These are phyloP conservation scores for Rhizophagus sp. DNA, from an alignment of 192 early-diverging fungal genomes.

Conservation along the genomic window DNA sequence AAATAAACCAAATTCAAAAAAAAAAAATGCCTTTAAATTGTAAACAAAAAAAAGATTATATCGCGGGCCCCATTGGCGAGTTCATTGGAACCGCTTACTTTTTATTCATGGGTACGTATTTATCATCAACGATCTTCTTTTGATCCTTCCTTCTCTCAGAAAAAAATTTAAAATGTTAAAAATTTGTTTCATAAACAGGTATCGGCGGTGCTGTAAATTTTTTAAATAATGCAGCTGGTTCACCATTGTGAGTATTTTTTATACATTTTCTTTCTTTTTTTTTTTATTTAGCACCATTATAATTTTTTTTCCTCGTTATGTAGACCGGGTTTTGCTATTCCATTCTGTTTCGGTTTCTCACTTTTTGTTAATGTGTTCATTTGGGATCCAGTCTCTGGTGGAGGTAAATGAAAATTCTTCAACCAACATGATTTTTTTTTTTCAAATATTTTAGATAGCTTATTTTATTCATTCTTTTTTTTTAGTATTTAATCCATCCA, in stretches of 20 bases:
- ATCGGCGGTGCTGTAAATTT: background rate
- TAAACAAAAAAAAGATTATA: no score
- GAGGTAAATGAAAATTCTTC: constrained; percentile 6
- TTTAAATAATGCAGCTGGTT: background rate
- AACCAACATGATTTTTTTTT: background rate
- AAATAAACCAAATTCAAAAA: background rate
- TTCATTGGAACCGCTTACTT: constrained; percentile 11
- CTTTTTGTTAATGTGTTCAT: constrained; percentile 45
- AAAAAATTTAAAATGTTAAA: background rate
- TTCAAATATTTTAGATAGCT: no score
- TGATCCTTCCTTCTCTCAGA: background rate
- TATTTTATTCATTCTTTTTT: background rate
- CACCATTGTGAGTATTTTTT: background rate
- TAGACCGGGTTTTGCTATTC: constrained; percentile 26
- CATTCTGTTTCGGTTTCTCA: constrained; percentile 45
- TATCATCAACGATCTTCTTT: background rate
- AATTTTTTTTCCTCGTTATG: background rate
- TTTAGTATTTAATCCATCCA: constrained; percentile 56
- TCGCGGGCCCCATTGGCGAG: background rate
- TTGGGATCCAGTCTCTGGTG: constrained; percentile 53
- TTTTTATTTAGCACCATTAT: background rate
- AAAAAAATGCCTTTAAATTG: background rate
- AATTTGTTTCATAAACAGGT: background rate
- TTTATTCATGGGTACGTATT: constrained; percentile 7
- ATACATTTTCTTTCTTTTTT: background rate